Base-by-base conservation (phyloP, 345 rosid genomes). In the Excoecaria agallocha region DNA sequence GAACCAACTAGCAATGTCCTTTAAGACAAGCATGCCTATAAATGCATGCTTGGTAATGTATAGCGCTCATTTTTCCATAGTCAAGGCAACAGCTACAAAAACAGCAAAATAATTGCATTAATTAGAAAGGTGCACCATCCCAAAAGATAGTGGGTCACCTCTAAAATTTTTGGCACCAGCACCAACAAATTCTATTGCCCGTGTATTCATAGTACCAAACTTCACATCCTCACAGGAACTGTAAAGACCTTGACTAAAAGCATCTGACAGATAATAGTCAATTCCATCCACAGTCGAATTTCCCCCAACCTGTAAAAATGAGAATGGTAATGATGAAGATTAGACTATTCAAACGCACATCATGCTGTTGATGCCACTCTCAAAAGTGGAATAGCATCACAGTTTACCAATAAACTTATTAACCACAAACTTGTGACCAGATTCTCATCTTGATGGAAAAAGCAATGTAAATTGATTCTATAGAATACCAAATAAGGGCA, bases 171-270 rank as follows among this genome's bases (percentile, higher is more conserved):
- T 77, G 25, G 80, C 80, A 77, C 80, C 80, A 48, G 59, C 80
- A 25, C 76, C 80, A 65, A 77, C 66, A 77, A 77, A 77, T 22
- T 65, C 75, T 71, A 77, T 64, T 25, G 80, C 80, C 61, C 80
- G 55, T 20, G 80, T 77, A 77, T 77, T 77, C 80, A 77, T 77
- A 13, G 80, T 77, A 19, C 80, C 80, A 71, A 77, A 77, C 46
- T 77, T 77, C 51, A 77, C 80, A 16, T 77, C 80, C 54, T 65
- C 70, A 66, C 80, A 77, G 37, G 80, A 77, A 49, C 71, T 22
- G 41, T 71, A 77, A 16, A 77, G 66, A 63, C 65, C 60, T 77
- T 77, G 66, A 56, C 72, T 71, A 71, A 71, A 77, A 49, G 50
- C 25, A 19, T 77, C 72, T 11, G 80, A 41, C 38, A 77, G 41